These are phyloP conservation scores for Phaeolepiota aurea DNA, from an alignment of 768 basidiomycete species.

Conservation along the genomic window DNA sequence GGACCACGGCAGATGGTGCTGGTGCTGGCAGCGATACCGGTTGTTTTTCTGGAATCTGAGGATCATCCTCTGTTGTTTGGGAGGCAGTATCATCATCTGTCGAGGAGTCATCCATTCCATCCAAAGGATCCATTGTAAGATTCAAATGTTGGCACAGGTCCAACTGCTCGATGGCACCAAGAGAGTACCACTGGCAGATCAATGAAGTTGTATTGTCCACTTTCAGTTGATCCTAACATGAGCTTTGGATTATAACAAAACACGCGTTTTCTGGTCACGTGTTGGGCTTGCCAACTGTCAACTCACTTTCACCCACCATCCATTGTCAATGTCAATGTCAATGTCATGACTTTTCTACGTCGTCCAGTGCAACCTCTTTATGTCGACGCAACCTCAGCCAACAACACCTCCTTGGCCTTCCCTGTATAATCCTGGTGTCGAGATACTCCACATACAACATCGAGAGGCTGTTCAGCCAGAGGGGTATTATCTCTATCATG, in stretches of 20 bases:
- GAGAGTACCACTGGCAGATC: too few species aligned
- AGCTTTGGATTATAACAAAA: background rate
- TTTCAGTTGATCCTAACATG: background rate
- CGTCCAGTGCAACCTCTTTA: background rate
- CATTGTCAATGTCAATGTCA: too few species aligned
- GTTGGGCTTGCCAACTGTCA: too few species aligned
- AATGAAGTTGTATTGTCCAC: too few species aligned
- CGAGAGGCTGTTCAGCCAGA: slow-evolving; percentile 27
- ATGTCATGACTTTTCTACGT: too few species aligned
- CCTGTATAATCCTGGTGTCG: slow-evolving; percentile 41
- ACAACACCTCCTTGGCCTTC: slow-evolving; percentile 37
- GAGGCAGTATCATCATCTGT: slow-evolving; percentile 62
- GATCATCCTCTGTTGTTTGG: slow-evolving; percentile 82
- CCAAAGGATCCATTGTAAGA: slow-evolving; percentile 38
- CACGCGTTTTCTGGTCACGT: background rate
- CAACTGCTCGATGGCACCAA: too few species aligned
- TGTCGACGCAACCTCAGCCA: background rate
- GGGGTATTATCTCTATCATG: slow-evolving; percentile 34
- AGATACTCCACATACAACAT: slow-evolving; percentile 35
- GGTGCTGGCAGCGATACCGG: slow-evolving; percentile 21
- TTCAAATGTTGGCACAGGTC: background rate
- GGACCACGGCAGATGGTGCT: slow-evolving; percentile 19
- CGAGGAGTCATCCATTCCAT: slow-evolving; percentile 43
- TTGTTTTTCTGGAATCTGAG: slow-evolving; percentile 60
- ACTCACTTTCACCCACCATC: too few species aligned